These are phyloP conservation scores for Exophiala lecanii-corni DNA, from an alignment of 2,329 filamentous ascomycete genomes.

Conservation along the genomic window DNA sequence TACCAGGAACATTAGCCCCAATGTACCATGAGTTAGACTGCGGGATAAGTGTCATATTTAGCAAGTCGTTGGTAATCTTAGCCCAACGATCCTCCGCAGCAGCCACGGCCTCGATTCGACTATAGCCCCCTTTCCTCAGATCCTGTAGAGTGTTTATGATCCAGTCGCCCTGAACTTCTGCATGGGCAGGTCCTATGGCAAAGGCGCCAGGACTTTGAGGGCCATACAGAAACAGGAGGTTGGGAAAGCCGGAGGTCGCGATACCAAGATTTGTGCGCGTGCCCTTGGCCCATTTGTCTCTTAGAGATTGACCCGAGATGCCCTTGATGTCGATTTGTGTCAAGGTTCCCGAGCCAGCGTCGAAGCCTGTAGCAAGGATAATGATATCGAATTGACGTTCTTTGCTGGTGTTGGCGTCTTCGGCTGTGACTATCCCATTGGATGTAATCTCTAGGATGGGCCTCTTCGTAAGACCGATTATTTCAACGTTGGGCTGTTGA, in stretches of 20 bases:
- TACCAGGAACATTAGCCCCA: constrained; percentile 51
- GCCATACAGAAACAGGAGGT: constrained; percentile 51
- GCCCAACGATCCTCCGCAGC: constrained; percentile 30
- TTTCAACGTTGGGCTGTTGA: constrained; percentile 41
- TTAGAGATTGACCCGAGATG: constrained; percentile 25
- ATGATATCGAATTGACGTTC: constrained; percentile 37
- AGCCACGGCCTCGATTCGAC: constrained; percentile 45
- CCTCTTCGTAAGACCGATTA: constrained; percentile 41
- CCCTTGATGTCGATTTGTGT: constrained; percentile 36
- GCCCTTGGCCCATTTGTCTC: constrained; percentile 21
- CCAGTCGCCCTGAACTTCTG: constrained; percentile 55
- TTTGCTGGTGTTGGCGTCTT: constrained; percentile 32
- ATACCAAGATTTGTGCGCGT: constrained; percentile 39
- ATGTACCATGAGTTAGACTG: constrained; percentile 45
- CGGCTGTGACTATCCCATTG: constrained; percentile 32
- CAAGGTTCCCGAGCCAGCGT: constrained; percentile 38
- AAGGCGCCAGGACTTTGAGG: constrained; percentile 49
- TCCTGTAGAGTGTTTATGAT: constrained; percentile 6
- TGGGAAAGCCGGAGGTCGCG: constrained; percentile 38
- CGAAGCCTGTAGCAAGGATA: constrained; percentile 41
- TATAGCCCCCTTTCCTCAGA: neutral
- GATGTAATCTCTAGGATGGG: constrained; percentile 38
- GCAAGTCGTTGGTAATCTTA: too few relatives aligned
- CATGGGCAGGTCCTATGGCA: constrained; percentile 52
- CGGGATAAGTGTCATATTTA: too few relatives aligned